Conservation (phyloP, 1,139 yeast genomes). For the Sugiyamaella grinbergsii region DNA sequence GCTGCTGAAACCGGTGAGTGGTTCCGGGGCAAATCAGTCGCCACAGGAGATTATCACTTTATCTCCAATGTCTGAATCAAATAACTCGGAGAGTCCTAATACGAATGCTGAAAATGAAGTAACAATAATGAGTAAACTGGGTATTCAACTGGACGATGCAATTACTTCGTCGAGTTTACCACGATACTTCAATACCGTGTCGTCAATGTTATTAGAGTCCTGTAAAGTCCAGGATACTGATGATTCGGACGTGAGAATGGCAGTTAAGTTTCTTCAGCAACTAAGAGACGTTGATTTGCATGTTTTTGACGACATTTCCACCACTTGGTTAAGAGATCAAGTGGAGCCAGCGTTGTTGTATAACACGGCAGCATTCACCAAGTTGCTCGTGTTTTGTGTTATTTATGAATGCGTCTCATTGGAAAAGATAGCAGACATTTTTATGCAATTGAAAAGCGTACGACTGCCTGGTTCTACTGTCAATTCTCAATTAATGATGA, state of each 20-base stretch:
- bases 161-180: conserved; percentile 28
- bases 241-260: conserved; percentile 25
- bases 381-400: conserved; percentile 40
- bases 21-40: conserved; percentile 23
- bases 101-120: conserved; percentile 9
- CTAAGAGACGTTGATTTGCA: conserved; percentile 32
- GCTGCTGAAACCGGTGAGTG: conserved; percentile 25
- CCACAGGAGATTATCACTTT: conserved; percentile 36
- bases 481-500: conserved; percentile 28
- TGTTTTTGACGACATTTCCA: conserved; percentile 31
- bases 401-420: conserved; percentile 45
- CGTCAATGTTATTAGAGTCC: conserved; percentile 29
- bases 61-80: conserved; percentile 37
- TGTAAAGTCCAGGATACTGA: conserved; percentile 23
- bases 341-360: conserved; percentile 32
- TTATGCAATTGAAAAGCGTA: conserved; percentile 35
- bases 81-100: conserved; percentile 17
- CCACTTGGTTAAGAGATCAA: conserved; percentile 35
- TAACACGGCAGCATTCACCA: conserved; percentile 34
- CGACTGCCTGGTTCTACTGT: conserved; percentile 27
- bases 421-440: conserved; percentile 41
- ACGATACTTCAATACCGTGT: conserved; percentile 26
- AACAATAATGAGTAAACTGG: conserved; percentile 10
- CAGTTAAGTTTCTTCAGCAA: conserved; percentile 30
- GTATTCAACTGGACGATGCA: conserved; percentile 26